These are phyloP conservation scores for Chlamydomonas incerta DNA, from an alignment of 139 green algal genomes.

Conservation along the genomic window DNA sequence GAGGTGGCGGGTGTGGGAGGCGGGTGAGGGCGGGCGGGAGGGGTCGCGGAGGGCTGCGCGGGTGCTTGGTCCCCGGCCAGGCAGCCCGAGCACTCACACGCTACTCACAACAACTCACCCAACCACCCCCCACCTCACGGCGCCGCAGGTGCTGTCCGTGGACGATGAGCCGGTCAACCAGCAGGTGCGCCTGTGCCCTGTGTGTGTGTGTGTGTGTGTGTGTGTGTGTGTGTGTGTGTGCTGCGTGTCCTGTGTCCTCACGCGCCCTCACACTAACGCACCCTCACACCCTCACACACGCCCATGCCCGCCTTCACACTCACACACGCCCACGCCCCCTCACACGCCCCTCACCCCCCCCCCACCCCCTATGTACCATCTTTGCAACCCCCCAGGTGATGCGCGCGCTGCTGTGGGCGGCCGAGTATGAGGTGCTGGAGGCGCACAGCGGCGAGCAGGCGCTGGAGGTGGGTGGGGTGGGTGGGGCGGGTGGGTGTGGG, in stretches of 20 bases:
- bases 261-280: not conserved
- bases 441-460: slow-evolving; percentile 54
- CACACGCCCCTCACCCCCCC: no score
- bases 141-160: slow-evolving; percentile 54
- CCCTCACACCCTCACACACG: not conserved
- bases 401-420: slow-evolving; percentile 57
- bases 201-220: not conserved
- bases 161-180: slow-evolving; percentile 74
- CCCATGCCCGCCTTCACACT: not conserved
- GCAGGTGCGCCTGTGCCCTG: slow-evolving; percentile 10
- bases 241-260: not conserved
- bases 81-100: not conserved
- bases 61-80: not conserved
- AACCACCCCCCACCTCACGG: no score
- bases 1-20: no score
- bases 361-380: not conserved
- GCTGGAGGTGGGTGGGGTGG: slow-evolving; percentile 8
- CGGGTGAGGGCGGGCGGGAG: not conserved
- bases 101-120: no score
- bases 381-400: slow-evolving; percentile 49
- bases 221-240: not conserved
- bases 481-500: no score
- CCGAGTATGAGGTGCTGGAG: slow-evolving; percentile 58
- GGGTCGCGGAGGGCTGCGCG: not conserved
- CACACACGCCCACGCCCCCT: no score